Conservation (phyloP, 371 early-diverging fungal species). For the Blakeslea trispora region DNA sequence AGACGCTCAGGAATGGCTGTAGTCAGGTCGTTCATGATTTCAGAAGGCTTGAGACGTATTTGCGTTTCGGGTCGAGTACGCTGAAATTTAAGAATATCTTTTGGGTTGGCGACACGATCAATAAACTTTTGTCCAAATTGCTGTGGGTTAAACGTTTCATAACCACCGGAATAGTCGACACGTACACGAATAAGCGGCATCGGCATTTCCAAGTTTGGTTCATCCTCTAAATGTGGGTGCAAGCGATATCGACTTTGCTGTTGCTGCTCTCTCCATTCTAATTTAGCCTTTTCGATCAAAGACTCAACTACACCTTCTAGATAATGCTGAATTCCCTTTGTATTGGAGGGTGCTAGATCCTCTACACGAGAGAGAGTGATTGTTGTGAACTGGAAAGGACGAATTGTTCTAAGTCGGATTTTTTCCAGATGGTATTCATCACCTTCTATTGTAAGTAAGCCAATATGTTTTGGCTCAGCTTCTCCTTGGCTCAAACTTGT, state of each 20-base stretch:
- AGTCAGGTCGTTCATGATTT: slow-evolving; percentile 21
- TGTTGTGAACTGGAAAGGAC: slow-evolving; percentile 87
- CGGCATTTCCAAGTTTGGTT: slow-evolving; percentile 47
- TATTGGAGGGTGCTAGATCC: slow-evolving; percentile 39
- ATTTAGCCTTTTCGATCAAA: slow-evolving; percentile 66
- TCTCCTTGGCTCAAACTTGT: slow-evolving; percentile 96
- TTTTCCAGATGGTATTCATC: slow-evolving; percentile 70
- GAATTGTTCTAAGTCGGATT: slow-evolving; percentile 76
- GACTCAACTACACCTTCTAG: slow-evolving; percentile 62
- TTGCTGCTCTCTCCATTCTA: slow-evolving; percentile 58
- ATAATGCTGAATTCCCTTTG: slow-evolving; percentile 46
- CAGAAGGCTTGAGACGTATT: slow-evolving; percentile 13
- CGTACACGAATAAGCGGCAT: slow-evolving; percentile 79
- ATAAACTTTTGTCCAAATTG: slow-evolving; percentile 84
- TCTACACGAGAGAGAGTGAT: slow-evolving; percentile 60
- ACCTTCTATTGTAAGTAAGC: slow-evolving; percentile 68
- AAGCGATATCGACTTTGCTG: slow-evolving; percentile 6
- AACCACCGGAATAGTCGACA: slow-evolving; percentile 87
- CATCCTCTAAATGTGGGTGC: slow-evolving; percentile 9
- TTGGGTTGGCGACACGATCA: slow-evolving; percentile 92
- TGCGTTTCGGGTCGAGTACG: slow-evolving; percentile 1
- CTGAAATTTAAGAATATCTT: slow-evolving; percentile 87
- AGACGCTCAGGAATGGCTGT: slow-evolving; percentile 59
- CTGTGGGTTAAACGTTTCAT: slow-evolving; percentile 81
- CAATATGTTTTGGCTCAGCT: slow-evolving; percentile 83